These are phyloP conservation scores for Dothideomycetes sp. DNA, from an alignment of 2,329 filamentous ascomycete genomes.

Conservation along the genomic window DNA sequence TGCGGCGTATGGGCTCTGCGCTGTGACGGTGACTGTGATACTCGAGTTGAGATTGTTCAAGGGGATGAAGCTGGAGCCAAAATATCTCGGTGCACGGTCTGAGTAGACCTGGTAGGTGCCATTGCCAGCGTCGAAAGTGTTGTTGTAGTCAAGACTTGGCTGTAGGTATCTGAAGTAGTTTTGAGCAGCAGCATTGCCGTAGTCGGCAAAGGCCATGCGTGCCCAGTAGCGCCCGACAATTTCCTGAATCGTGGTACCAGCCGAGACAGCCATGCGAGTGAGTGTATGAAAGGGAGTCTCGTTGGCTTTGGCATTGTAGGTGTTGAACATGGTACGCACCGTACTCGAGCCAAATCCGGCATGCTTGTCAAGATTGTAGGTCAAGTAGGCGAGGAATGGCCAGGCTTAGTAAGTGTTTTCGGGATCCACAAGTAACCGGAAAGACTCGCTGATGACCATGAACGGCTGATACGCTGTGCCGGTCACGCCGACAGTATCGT, in stretches of 20 bases:
- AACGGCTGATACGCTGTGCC: constrained; percentile 34
- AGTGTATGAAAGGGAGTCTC: constrained; percentile 43
- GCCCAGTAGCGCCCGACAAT: constrained; percentile 45
- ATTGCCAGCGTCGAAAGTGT: constrained; percentile 30
- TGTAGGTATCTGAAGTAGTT: constrained; percentile 31
- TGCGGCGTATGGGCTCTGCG: too few species aligned
- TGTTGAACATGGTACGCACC: constrained; percentile 27
- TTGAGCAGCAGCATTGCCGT: constrained; percentile 37
- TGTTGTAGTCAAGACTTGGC: constrained; percentile 33
- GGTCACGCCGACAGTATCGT: constrained; percentile 26
- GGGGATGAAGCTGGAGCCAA: constrained; percentile 44
- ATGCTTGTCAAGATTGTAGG: constrained; percentile 40
- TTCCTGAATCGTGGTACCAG: constrained; percentile 29
- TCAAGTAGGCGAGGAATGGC: constrained; percentile 43
- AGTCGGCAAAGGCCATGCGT: constrained; percentile 45
- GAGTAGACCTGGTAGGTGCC: constrained; percentile 37
- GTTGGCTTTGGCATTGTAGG: constrained; percentile 38
- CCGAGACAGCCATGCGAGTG: constrained; percentile 30
- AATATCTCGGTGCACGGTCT: constrained; percentile 37
- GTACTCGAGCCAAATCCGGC: constrained; percentile 18
- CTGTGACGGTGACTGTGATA: too few species aligned
- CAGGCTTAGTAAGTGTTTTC: constrained; percentile 45
- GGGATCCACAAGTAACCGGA: constrained; percentile 41
- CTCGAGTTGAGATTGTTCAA: constrained; percentile 26
- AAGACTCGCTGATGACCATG: constrained; percentile 41